Conservation (phyloP, 805 yeast species). For the Jamesozyma hellenica region DNA sequence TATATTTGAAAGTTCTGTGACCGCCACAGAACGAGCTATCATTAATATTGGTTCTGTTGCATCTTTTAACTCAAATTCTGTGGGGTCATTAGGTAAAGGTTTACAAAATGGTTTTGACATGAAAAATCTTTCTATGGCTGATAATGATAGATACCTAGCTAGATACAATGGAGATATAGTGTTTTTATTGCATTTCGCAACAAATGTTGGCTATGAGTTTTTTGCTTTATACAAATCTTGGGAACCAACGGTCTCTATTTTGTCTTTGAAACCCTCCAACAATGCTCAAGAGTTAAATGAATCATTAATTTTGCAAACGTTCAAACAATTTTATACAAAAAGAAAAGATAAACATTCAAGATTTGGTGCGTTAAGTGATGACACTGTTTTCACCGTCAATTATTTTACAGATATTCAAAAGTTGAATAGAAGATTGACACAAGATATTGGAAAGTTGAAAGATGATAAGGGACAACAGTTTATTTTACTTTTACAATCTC, state of each 20-base stretch:
- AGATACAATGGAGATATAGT: conserved; percentile 47
- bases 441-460: conserved; percentile 43
- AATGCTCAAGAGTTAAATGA: conserved; percentile 42
- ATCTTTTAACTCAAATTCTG: conserved; percentile 52
- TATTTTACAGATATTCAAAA: conserved; percentile 47
- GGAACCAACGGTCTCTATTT: conserved; percentile 41
- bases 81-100: conserved; percentile 83
- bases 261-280: conserved; percentile 57
- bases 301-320: conserved; percentile 36
- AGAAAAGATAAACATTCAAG: conserved; percentile 39
- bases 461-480: conserved; percentile 60
- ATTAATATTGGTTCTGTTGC: conserved; percentile 71
- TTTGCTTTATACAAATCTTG: conserved; percentile 59
- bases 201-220: conserved; percentile 63
- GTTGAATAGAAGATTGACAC: conserved; percentile 49
- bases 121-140: conserved; percentile 41
- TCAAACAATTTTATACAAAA: conserved; percentile 40
- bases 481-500: conserved; percentile 65
- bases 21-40: conserved; percentile 60
- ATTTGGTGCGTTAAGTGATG: conserved; percentile 43
- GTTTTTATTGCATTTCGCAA: conserved; percentile 57
- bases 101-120: conserved; percentile 74
- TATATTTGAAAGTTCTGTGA: conserved; percentile 66
- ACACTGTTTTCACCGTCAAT: conserved; percentile 43
- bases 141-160: conserved; percentile 44